Evolutionary conservation across 2,329 filamentous ascomycete species (phyloP).

Genomic region (Aschersonia sp.): DNA sequence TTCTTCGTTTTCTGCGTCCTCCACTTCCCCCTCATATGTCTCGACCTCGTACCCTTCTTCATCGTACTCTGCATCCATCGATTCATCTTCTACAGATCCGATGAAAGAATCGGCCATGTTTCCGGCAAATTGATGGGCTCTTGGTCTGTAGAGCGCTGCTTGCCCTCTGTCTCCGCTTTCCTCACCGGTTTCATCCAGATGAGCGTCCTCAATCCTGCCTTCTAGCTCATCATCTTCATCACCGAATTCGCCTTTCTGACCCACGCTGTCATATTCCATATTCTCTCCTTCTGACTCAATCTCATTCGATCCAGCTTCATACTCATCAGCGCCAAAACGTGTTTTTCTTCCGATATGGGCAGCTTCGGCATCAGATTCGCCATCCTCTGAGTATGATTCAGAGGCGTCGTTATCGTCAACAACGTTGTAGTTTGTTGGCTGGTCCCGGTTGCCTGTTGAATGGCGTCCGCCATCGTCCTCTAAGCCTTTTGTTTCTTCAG

Average conservation of each 20-base stretch:
- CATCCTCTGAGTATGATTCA: conserved; percentile 6
- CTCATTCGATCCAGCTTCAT: too few relatives aligned
- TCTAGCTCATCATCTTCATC: conserved; percentile 6
- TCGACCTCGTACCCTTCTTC: conserved; percentile 4
- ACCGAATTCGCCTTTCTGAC: conserved; percentile 1
- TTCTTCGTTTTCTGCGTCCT: not conserved
- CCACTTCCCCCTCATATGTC: not conserved
- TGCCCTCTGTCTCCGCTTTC: conserved; percentile 6
- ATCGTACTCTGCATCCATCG: conserved; percentile 3
- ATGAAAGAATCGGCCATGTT: too few relatives aligned
- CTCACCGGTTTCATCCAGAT: conserved; percentile 3
- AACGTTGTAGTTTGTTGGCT: conserved; percentile 17
- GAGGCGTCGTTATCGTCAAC: conserved; percentile 16
- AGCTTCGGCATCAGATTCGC: conserved; percentile 3
- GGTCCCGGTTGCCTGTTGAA: conserved; percentile 17
- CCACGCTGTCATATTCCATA: too few relatives aligned
- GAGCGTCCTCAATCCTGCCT: conserved; percentile 4
- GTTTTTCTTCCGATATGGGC: not conserved
- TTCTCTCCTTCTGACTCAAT: too few relatives aligned
- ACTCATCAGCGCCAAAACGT: too few relatives aligned
- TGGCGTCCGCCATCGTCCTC: conserved; percentile 12
- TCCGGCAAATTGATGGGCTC: too few relatives aligned
- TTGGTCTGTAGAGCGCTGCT: not conserved
- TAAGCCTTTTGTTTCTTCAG: conserved; percentile 7
- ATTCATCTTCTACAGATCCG: not conserved